Evolutionary conservation across 2,329 filamentous ascomycete species (phyloP).

Genomic region (Elsinoe australis): DNA sequence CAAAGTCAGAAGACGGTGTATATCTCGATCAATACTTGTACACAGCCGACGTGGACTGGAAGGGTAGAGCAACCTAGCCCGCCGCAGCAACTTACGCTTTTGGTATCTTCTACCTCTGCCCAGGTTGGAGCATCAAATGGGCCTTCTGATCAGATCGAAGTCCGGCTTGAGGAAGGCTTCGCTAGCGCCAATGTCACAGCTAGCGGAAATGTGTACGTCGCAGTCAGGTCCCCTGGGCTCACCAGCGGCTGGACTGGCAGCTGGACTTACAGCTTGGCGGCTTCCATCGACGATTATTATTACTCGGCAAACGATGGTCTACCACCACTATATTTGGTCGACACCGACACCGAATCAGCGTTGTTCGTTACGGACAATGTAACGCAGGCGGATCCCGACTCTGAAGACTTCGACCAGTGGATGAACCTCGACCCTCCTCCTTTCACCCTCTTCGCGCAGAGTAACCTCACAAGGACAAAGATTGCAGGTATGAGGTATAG

Average conservation of each 20-base stretch:
- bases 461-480: constrained; percentile 51
- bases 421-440: constrained; percentile 48
- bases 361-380: constrained; percentile 72
- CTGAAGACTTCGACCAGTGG: constrained; percentile 47
- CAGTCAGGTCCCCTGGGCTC: constrained; percentile 62
- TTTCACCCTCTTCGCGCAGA: constrained; percentile 70
- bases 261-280: constrained; percentile 76
- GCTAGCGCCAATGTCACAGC: constrained; percentile 56
- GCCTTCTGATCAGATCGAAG: constrained; percentile 37
- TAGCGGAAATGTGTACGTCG: constrained; percentile 64
- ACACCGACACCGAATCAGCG: constrained; percentile 72
- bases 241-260: constrained; percentile 52
- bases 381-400: constrained; percentile 44
- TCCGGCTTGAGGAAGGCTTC: constrained; percentile 60
- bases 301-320: constrained; percentile 53
- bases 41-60: constrained; percentile 57
- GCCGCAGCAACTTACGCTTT: constrained; percentile 65
- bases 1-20: constrained; percentile 50
- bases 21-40: constrained; percentile 79
- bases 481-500: constrained; percentile 68
- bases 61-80: constrained; percentile 37
- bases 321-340: constrained; percentile 66
- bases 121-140: constrained; percentile 14
- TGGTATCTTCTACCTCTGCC: constrained; percentile 56
- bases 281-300: constrained; percentile 71